Evolutionary conservation across 1,284 basidiomycete genomes (phyloP), one percentile per base, ranked within the genome.

Genomic region (Cerioporus squamosus): DNA sequence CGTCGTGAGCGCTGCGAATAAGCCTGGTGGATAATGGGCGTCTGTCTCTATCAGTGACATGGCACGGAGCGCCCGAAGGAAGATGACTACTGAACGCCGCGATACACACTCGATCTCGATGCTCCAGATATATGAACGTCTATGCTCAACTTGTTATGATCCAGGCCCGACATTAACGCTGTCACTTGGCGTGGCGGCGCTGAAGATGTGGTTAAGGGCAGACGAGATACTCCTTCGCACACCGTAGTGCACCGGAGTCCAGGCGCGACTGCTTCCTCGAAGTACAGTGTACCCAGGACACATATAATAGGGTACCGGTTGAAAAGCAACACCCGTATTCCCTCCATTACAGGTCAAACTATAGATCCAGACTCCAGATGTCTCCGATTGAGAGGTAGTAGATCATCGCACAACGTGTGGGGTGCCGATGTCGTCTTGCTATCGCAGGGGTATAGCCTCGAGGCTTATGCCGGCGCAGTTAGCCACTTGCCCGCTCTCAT

Each of bases 381-480:
- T 36, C 33, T 44, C 22, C 20, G 33, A 3, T 15, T 20, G 22
- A 44, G 20, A 24, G 17, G 20, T 6, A 44, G 20, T 5, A 23
- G 20, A 15, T 23, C 24, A 5, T 24, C 22, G 12, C 45, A 46
- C 12, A 66, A 59, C 62, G 62, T 66, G 62, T 62, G 46, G 64
- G 58, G 54, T 47, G 42, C 10, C 22, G 33, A 42, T 59, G 57
- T 53, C 62, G 59, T 49, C 31, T 23, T n/a, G 40, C 45, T 52
- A 43, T 48, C 36, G 42, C 33, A 40, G 39, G n/a, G 44, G 42
- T 23, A 24, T 33, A 29, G 24, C 24, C 29, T 29, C 29, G 29
- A 29, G 29, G 55, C 61, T 53, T 59, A 51, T 60, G 55, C 22
- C 23, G 24, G 48, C 55, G 54, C 45, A 57, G 57, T 61, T 52